Conservation (phyloP, 23 red algal species). For the Gracilaria gracilis region DNA sequence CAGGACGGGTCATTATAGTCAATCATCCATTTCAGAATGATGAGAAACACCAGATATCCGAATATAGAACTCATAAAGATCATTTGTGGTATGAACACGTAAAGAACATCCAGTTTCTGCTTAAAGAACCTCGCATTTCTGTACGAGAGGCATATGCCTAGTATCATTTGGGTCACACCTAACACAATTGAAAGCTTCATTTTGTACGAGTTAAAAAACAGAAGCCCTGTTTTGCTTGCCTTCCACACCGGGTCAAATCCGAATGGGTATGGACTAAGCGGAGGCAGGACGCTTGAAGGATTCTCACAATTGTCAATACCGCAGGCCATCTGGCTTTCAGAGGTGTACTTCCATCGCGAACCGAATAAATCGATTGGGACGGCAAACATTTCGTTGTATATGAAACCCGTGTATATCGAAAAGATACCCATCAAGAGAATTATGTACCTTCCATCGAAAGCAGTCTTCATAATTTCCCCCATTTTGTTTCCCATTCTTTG, state of each 20-base stretch:
- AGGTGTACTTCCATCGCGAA: conserved; percentile 87
- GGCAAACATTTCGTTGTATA: conserved; percentile 99
- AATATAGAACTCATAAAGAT: conserved; percentile 95
- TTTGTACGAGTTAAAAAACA: conserved; percentile 98
- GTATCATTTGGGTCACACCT: conserved; percentile 92
- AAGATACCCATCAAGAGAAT: conserved; percentile 99
- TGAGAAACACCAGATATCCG: conserved; percentile 95
- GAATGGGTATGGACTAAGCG: conserved; percentile 88
- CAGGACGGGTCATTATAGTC: conserved; percentile 84
- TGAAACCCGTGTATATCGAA: conserved; percentile 96
- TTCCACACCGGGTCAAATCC: conserved; percentile 99
- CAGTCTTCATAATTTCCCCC: conserved; percentile 82
- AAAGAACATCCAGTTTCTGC: conserved; percentile 76
- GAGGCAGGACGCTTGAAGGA: conserved; percentile 80
- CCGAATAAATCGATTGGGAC: conserved; percentile 93
- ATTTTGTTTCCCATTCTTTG: conserved; percentile 53
- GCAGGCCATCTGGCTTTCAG: conserved; percentile 84
- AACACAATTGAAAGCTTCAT: conserved; percentile 98
- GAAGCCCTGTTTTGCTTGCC: conserved; percentile 82
- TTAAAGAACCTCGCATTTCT: conserved; percentile 87
- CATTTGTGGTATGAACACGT: conserved; percentile 97
- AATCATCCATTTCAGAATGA: conserved; percentile 94
- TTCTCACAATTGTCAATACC: conserved; percentile 94
- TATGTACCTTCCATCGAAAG: conserved; percentile 93
- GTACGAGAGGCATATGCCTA: conserved; percentile 92